Conservation (phyloP, 805 yeast genomes). For the Saturnispora quitensis region DNA sequence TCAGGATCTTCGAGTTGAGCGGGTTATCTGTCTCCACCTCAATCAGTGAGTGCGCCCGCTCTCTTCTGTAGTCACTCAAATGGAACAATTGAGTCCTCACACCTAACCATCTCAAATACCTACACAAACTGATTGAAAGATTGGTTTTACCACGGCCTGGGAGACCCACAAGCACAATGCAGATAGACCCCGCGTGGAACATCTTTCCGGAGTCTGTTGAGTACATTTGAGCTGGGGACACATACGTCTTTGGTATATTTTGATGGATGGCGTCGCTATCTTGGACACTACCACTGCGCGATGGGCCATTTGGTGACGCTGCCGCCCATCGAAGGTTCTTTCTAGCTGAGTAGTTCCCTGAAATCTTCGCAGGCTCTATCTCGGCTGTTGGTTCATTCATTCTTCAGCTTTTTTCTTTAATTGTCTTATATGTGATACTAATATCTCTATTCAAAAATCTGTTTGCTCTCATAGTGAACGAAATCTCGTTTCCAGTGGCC, state of each 20-base stretch:
- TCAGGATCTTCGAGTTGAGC: conserved; percentile 37
- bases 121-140: conserved; percentile 79
- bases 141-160: conserved; percentile 97
- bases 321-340: conserved; percentile 43
- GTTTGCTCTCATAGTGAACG: background rate
- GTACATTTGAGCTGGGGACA: conserved; percentile 88
- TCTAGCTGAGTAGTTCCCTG: conserved; percentile 50
- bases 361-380: conserved; percentile 34
- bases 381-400: conserved; percentile 18
- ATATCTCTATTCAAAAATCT: background rate
- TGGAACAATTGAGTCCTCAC: conserved; percentile 89
- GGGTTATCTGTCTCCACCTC: conserved; percentile 59
- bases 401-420: background rate
- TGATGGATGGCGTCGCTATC: conserved; percentile 58
- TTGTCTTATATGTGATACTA: background rate
- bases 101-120: conserved; percentile 94
- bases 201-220: conserved; percentile 87
- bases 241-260: conserved; percentile 47
- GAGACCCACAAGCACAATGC: conserved; percentile 81
- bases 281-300: conserved; percentile 3
- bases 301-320: conserved; percentile 13
- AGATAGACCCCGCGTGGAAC: conserved; percentile 91
- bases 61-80: conserved; percentile 81
- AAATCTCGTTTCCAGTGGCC: background rate
- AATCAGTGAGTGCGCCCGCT: conserved; percentile 22